Evolutionary conservation across 2,329 filamentous ascomycete species (phyloP).

Genomic region (Talaromyces piceae): DNA sequence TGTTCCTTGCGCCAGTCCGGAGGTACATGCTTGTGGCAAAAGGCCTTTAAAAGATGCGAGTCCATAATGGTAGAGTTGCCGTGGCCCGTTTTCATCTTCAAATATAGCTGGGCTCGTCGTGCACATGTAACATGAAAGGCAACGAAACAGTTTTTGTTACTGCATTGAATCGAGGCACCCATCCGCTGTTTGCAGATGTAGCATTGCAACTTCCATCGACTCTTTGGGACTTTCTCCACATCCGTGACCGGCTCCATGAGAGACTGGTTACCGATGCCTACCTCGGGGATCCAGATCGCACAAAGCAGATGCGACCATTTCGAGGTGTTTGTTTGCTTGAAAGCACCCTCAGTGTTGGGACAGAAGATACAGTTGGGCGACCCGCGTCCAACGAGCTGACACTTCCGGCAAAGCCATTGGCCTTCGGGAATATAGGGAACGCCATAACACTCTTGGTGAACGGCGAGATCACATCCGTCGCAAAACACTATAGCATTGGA

Average conservation of each 20-base stretch:
- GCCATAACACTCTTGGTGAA: conserved; percentile 98
- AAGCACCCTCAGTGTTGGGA: conserved; percentile 92
- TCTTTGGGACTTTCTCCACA: conserved; percentile 93
- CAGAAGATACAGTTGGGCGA: conserved; percentile 97
- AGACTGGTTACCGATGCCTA: conserved; percentile 87
- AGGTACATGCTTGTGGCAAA: conserved; percentile 92
- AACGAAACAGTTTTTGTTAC: conserved; percentile 93
- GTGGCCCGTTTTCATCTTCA: conserved; percentile 94
- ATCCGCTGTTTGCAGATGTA: conserved; percentile 97
- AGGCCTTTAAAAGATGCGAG: conserved; percentile 79
- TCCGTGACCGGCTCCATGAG: conserved; percentile 99
- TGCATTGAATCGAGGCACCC: conserved; percentile 97
- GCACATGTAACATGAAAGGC: conserved; percentile 98
- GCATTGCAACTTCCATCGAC: conserved; percentile 85
- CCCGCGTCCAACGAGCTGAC: conserved; percentile 86
- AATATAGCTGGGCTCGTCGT: conserved; percentile 72
- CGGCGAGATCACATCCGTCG: conserved; percentile 92
- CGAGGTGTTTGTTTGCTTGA: conserved; percentile 93
- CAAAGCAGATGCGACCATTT: conserved; percentile 97
- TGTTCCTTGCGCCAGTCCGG: conserved; percentile 82
- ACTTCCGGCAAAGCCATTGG: conserved; percentile 96
- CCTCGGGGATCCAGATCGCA: conserved; percentile 97
- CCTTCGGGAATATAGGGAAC: conserved; percentile 98
- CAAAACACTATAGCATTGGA: conserved; percentile 99
- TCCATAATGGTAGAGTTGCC: conserved; percentile 71